Evolutionary conservation across 176 grass and related monocot genomes (phyloP), one percentile per base, ranked within the genome.

Genomic region (Olyra latifolia): DNA sequence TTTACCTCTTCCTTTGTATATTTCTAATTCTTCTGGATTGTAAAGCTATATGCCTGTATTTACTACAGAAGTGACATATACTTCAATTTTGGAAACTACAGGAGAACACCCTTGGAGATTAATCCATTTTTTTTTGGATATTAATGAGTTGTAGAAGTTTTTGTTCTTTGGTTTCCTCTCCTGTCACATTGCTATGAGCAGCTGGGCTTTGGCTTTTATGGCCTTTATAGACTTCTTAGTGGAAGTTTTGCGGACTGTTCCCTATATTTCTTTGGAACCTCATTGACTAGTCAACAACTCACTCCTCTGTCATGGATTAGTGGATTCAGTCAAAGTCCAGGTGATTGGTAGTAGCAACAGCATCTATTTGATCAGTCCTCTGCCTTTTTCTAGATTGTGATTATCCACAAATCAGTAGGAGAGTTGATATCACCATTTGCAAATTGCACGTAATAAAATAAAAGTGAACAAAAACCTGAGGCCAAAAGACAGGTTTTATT

Each of bases 11-110:
- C 50, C 4, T 76, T 79, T 54, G 7, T 1, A 14, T 86, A 50
- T 62, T 78, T 77, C 32, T 84, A 80, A 20, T 74, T 68, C 42
- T 57, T 89, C 82, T 9, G 15, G 81, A 85, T n/a, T 85, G 82
- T 76, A 84, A 89, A 89, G 35, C 15, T 62, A 27, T 62, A 85
- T 62, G 9, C 15, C 15, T 75, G 53, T 53, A 25, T 63, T 62
- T 64, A 78, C n/a, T 22, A 60, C 54, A 53, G 70, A 81, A 86
- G 56, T 75, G 54, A 6, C 22, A 54, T 69, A 20, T 46, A 75
- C 65, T 75, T 80, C 67, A 83, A 35, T 88, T 72, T 66, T 88
- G 58, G 27, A 73, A 67, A 67, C 14, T 12, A 48, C 23, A 55
- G 54, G 20, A 47, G 40, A 69, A 67, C 5, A 25, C 13, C 22